Evolutionary conservation across 345 rosid species (phyloP), one percentile per base, ranked within the genome.

Genomic region (Carallia pectinifolia): DNA sequence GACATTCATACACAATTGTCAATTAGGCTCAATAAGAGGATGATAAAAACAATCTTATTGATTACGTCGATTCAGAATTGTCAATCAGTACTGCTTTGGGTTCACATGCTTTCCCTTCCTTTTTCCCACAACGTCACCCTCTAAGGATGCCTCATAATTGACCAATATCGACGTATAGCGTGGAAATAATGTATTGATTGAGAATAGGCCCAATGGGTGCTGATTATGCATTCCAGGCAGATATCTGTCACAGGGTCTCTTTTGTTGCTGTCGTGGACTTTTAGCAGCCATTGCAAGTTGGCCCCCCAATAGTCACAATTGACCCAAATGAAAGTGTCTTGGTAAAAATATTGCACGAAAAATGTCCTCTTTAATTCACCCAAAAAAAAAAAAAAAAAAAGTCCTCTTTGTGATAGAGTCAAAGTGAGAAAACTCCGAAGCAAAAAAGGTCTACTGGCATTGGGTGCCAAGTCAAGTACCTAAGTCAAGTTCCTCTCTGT

Each of bases 231-330:
- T 44, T 44, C 36, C 74, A 70, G 61, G 56, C 55, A 56, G 44
- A 50, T 53, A 47, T 19, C 73, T 36, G 56, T 53, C 70, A 60
- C 58, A 78, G 77, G 77, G 64, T 44, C 74, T 61, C 50, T 44
- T 44, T 66, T 53, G 78, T 70, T 62, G 74, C 73, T 71, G 23
- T 80, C 84, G 66, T 71, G 66, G 63, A 61, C 70, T 44, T 44
- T 65, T 44, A 38, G 37, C 62, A 65, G 67, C 61, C 58, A 70
- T 6, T 70, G 75, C 85, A 60, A 76, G 69, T 68, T 66, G 72
- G 72, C 58, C 34, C 48, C 48, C 31, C 2, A 1, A 34, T 47
- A n/a, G 5, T 3, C 50, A 47, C 13, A 16, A 55, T 38, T 55
- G 13, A 37, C 71, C 53, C 50, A 27, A 0, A 56, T 12, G 50